phyloP scores from a whole-genome alignment of 805 yeast genomes.

The Ogataea allantospora region DNA sequence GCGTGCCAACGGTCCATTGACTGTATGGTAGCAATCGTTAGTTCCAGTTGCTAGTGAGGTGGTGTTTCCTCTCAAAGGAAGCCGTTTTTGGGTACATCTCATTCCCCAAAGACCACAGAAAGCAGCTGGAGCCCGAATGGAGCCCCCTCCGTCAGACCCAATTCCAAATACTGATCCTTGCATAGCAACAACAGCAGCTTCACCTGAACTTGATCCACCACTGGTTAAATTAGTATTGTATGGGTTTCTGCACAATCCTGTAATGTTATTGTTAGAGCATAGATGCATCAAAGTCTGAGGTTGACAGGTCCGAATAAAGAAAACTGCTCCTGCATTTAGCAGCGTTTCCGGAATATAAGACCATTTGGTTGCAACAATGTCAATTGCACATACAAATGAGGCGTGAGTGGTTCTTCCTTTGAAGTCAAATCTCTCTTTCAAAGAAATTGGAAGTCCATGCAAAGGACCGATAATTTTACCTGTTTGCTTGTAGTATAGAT shows the following conservation, averaged over 20 bases:
- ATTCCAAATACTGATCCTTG: slow-evolving; percentile 6
- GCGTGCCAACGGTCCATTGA: slow-evolving; percentile 44
- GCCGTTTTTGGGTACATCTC: slow-evolving; percentile 41
- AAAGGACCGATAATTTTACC: slow-evolving; percentile 54
- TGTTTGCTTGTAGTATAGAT: slow-evolving; percentile 44
- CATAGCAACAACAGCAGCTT: slow-evolving; percentile 9
- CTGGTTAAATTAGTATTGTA: slow-evolving; percentile 3
- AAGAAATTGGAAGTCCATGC: slow-evolving; percentile 63
- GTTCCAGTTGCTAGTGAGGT: slow-evolving; percentile 48
- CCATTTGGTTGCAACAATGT: slow-evolving; percentile 41
- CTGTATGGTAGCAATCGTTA: slow-evolving; percentile 33
- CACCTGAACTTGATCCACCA: slow-evolving; percentile 10
- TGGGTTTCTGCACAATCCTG: slow-evolving; percentile 5
- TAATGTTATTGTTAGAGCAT: slow-evolving; percentile 10
- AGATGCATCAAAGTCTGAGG: slow-evolving; percentile 9
- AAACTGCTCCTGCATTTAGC: slow-evolving; percentile 29
- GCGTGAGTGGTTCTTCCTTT: slow-evolving; percentile 52
- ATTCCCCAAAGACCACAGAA: slow-evolving; percentile 50
- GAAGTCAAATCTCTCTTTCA: slow-evolving; percentile 55
- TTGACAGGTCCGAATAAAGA: slow-evolving; percentile 5
- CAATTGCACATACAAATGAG: slow-evolving; percentile 43
- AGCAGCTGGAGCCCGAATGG: slow-evolving; percentile 42
- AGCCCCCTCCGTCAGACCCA: slow-evolving; percentile 8
- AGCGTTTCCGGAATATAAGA: slow-evolving; percentile 41
- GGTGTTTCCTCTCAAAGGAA: slow-evolving; percentile 33